A percentile compares a stretch with the other conserved stretches of the same genome.
Evolutionary conservation across 2,329 filamentous ascomycete genomes (phyloP).

Genomic region (Ploettnerulaceae sp.): DNA sequence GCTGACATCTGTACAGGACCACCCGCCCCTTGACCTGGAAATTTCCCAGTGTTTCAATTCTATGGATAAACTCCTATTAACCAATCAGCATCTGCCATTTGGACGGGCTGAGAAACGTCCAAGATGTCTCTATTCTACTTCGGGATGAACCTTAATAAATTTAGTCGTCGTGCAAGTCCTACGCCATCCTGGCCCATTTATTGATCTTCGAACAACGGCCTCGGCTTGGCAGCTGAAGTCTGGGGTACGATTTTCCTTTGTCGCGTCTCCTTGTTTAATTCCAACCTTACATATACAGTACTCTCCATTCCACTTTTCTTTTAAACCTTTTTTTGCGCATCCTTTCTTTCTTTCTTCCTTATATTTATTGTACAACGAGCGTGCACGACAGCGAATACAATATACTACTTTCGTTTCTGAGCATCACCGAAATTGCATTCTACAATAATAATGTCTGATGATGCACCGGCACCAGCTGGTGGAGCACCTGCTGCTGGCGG

Average conservation of each 20-base stretch:
- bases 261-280: not conserved
- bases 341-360: not conserved
- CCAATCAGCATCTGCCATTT: not conserved
- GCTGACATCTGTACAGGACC: not conserved
- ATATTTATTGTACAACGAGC: too few relatives aligned
- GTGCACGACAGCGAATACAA: not conserved
- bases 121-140: not conserved
- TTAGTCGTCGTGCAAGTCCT: not conserved
- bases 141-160: not conserved
- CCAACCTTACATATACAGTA: not conserved
- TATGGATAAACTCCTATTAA: not conserved
- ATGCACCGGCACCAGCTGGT: constrained; percentile 5
- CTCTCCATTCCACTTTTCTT: not conserved
- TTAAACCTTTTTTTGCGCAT: too few relatives aligned
- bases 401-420: not conserved
- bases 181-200: not conserved
- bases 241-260: not conserved
- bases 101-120: not conserved
- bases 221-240: constrained; percentile 4
- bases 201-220: too few relatives aligned
- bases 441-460: constrained; percentile 2
- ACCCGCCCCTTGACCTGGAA: not conserved
- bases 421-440: not conserved
- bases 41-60: constrained; percentile 2
- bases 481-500: not conserved